Conservation (phyloP, 345 rosid species). For the Citropsis articulata region DNA sequence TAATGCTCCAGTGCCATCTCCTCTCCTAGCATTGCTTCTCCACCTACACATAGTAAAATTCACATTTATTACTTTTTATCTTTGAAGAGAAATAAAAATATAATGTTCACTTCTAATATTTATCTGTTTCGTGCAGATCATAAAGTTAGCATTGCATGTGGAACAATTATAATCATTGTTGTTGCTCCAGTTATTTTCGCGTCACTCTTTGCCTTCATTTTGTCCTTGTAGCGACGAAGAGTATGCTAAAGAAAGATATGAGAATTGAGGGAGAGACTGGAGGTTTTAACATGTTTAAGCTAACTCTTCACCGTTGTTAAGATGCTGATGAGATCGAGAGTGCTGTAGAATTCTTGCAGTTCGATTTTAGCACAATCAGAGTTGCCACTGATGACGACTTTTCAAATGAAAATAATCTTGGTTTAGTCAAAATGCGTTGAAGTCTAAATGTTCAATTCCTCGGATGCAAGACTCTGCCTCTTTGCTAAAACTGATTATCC, state of each 20-base stretch:
- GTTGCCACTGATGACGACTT: constrained; percentile 32
- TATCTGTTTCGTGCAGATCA: constrained; percentile 1
- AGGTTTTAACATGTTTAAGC: background rate
- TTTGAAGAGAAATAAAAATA: too few relatives aligned
- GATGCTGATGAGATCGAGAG: background rate
- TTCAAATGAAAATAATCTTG: constrained; percentile 43
- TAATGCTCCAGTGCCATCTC: background rate
- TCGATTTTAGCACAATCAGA: constrained; percentile 19
- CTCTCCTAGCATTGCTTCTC: background rate
- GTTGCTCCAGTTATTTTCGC: constrained; percentile 21
- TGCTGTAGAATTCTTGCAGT: constrained; percentile 31
- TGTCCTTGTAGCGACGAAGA: background rate
- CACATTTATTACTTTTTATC: too few relatives aligned
- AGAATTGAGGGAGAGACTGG: background rate
- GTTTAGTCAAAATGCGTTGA: too few relatives aligned
- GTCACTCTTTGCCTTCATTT: constrained; percentile 1
- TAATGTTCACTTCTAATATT: background rate
- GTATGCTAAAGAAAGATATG: background rate
- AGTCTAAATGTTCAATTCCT: too few relatives aligned
- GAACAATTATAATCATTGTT: constrained; percentile 18
- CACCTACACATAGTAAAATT: too few relatives aligned
- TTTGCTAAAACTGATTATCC: too few relatives aligned
- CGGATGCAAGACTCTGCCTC: too few relatives aligned
- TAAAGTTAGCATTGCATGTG: background rate
- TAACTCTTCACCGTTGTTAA: background rate